These are phyloP conservation scores for Epicoccum sorghinum DNA, from an alignment of 2,329 filamentous ascomycete genomes.

Conservation along the genomic window DNA sequence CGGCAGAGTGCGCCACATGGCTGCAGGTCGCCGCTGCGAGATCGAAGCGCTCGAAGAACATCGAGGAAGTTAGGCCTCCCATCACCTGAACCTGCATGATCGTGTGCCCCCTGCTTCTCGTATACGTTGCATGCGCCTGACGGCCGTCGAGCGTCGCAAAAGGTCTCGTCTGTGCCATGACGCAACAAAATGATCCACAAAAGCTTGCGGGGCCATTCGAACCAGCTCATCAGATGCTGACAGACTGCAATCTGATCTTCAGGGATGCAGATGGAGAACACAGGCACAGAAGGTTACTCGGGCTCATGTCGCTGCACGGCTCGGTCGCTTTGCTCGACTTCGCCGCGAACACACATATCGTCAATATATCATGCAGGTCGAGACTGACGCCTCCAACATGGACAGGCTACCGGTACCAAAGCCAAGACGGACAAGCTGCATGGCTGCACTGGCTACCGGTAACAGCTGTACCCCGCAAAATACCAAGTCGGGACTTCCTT, in stretches of 20 bases:
- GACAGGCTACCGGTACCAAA: background rate
- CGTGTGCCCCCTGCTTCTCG: background rate
- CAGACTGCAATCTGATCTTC: background rate
- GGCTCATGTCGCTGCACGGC: background rate
- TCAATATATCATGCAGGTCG: conserved; percentile 6
- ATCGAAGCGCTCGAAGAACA: background rate
- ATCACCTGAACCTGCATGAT: background rate
- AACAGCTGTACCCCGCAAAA: conserved; percentile 5
- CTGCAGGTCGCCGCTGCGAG: conserved; percentile 2
- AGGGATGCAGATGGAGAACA: background rate
- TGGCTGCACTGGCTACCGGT: background rate
- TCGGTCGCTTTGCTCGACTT: background rate
- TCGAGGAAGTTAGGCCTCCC: background rate
- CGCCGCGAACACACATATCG: background rate
- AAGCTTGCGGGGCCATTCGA: too few species aligned
- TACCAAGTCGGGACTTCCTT: background rate
- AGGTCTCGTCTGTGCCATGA: too few species aligned
- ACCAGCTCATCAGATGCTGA: too few species aligned
- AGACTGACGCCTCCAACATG: conserved; percentile 5
- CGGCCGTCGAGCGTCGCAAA: too few species aligned
- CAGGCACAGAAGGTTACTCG: background rate
- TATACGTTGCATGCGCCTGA: background rate
- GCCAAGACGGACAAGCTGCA: conserved; percentile 1
- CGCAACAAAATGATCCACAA: too few species aligned
- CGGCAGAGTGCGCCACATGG: conserved; percentile 3